phyloP scores from a whole-genome alignment of 2,329 filamentous ascomycete species.

The Cercospora brassicicola region DNA sequence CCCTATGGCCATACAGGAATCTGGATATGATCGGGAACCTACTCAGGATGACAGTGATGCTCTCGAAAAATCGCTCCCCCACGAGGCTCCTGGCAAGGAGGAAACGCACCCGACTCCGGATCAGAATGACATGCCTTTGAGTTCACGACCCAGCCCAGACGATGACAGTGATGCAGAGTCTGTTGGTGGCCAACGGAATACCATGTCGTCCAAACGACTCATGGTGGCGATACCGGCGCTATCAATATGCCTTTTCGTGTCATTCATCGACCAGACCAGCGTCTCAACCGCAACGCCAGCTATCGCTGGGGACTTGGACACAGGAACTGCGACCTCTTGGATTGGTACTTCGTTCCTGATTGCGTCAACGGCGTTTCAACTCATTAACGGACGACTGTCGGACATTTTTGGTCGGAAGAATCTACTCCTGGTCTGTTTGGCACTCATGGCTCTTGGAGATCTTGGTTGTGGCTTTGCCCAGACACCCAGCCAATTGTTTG shows the following conservation, averaged over 20 bases:
- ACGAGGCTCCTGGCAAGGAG: neutral
- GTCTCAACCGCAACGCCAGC: constrained; percentile 48
- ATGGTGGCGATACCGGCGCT: constrained; percentile 51
- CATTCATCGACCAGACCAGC: constrained; percentile 58
- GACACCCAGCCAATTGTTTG: constrained; percentile 60
- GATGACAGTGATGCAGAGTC: neutral
- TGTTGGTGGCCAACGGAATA: neutral
- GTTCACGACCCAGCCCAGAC: neutral
- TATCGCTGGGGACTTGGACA: constrained; percentile 42
- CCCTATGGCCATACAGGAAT: neutral
- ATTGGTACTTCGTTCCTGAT: constrained; percentile 56
- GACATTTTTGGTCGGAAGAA: constrained; percentile 52
- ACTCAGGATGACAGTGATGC: neutral
- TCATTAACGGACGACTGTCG: constrained; percentile 58
- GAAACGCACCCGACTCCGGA: neutral
- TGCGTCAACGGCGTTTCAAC: constrained; percentile 63
- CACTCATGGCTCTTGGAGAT: constrained; percentile 57
- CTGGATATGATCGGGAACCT: neutral
- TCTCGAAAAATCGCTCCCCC: neutral
- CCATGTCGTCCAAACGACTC: constrained; percentile 37
- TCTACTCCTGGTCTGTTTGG: constrained; percentile 56
- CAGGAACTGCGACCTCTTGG: constrained; percentile 55
- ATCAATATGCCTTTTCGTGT: constrained; percentile 15
- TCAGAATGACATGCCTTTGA: no score
- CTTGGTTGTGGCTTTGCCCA: constrained; percentile 60